Conservation (phyloP, 768 basidiomycete genomes). For the Amanita pallidorosea region DNA sequence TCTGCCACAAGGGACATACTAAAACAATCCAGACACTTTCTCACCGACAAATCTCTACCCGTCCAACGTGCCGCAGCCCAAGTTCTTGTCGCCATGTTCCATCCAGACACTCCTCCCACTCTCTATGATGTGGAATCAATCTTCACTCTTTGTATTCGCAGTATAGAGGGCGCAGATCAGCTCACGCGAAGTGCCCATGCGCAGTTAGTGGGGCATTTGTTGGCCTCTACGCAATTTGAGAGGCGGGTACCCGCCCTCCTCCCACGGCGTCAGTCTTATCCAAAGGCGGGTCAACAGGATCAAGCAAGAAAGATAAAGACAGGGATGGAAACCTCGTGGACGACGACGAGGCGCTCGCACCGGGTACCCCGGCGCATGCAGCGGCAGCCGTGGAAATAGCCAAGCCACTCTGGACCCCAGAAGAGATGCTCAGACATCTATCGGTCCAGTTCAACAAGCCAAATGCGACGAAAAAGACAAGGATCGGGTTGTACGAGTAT, state of each 20-base stretch:
- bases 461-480: slow-evolving; percentile 52
- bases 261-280: slow-evolving; percentile 19
- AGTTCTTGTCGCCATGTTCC: slow-evolving; percentile 25
- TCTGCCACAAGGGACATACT: slow-evolving; percentile 66
- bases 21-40: slow-evolving; percentile 67
- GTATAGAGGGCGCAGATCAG: slow-evolving; percentile 77
- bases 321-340: slow-evolving; percentile 49
- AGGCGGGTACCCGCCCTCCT: slow-evolving; percentile 28
- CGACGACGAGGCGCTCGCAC: slow-evolving; percentile 20
- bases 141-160: slow-evolving; percentile 53
- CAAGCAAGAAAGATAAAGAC: slow-evolving; percentile 44
- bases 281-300: slow-evolving; percentile 30
- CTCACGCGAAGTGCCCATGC: slow-evolving; percentile 72
- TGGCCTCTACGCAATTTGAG: slow-evolving; percentile 74
- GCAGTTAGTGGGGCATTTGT: slow-evolving; percentile 71
- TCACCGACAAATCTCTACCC: slow-evolving; percentile 76
- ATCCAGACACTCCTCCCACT: slow-evolving; percentile 11
- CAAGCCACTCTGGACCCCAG: slow-evolving; percentile 59
- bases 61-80: slow-evolving; percentile 80
- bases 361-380: slow-evolving; percentile 22
- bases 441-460: slow-evolving; percentile 76
- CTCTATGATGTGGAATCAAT: slow-evolving; percentile 67
- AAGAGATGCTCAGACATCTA: slow-evolving; percentile 76
- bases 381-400: slow-evolving; percentile 38
- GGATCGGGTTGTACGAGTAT: slow-evolving; percentile 83